Evolutionary conservation across 106 monocot genomes (phyloP).

Genomic region (Dendrobium officinale): DNA sequence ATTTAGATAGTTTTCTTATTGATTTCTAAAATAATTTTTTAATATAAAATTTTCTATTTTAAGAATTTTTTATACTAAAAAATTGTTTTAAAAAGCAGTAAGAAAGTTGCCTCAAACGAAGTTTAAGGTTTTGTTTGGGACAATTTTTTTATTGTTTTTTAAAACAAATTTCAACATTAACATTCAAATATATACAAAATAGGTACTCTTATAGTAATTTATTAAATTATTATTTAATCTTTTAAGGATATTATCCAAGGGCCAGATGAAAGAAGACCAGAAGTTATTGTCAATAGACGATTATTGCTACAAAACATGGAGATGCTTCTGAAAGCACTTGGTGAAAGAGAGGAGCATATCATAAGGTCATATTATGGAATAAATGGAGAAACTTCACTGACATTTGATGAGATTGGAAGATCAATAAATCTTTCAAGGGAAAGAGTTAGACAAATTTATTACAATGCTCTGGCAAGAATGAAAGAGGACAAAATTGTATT

Average conservation of each 20-base stretch:
- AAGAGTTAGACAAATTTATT: slow-evolving; percentile 46
- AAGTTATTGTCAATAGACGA: slow-evolving; percentile 24
- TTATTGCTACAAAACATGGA: slow-evolving; percentile 16
- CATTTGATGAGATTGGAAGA: slow-evolving; percentile 48
- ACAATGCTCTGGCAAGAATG: slow-evolving; percentile 23
- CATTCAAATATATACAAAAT: too few relatives aligned
- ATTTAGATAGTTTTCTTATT: too few relatives aligned
- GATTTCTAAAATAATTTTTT: too few relatives aligned
- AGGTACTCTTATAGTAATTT: too few relatives aligned
- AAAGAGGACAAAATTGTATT: slow-evolving; percentile 20
- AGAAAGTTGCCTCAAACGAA: too few relatives aligned
- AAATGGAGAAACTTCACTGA: slow-evolving; percentile 23
- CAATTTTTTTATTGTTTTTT: too few relatives aligned
- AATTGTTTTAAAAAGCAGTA: too few relatives aligned
- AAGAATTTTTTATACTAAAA: too few relatives aligned
- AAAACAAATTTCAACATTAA: too few relatives aligned
- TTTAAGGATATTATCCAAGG: slow-evolving; percentile 42
- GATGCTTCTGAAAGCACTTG: slow-evolving; percentile 23
- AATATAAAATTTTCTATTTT: too few relatives aligned
- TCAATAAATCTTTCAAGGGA: slow-evolving; percentile 40
- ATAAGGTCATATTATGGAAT: slow-evolving; percentile 45
- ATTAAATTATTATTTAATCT: too few relatives aligned
- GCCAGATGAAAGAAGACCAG: slow-evolving; percentile 36
- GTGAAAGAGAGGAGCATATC: slow-evolving; percentile 30
- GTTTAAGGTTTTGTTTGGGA: too few relatives aligned